Evolutionary conservation across 2,329 filamentous ascomycete genomes (phyloP).

Genomic region (Colletotrichum sp.): DNA sequence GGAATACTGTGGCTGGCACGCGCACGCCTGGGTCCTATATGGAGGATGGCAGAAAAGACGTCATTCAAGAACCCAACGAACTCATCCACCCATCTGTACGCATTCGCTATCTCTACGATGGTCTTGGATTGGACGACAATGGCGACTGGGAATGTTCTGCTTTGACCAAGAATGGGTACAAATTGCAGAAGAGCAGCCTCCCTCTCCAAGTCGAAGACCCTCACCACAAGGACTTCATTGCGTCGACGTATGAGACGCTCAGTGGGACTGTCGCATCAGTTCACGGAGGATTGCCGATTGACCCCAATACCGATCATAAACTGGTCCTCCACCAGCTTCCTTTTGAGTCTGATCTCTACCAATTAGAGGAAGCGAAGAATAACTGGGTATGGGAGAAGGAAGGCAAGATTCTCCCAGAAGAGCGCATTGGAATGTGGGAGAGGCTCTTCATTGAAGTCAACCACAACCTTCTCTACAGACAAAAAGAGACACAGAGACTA

Average conservation of each 20-base stretch:
- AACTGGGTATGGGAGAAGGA: slow-evolving; percentile 16
- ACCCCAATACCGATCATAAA: neutral
- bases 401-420: slow-evolving; percentile 7
- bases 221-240: neutral
- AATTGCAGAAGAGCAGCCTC: neutral
- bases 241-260: slow-evolving; percentile 10
- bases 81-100: slow-evolving; percentile 35
- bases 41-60: slow-evolving; percentile 7
- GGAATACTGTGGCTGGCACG: neutral
- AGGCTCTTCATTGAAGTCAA: slow-evolving; percentile 22
- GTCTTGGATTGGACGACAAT: slow-evolving; percentile 31
- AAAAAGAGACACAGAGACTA: neutral
- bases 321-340: slow-evolving; percentile 19
- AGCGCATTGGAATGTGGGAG: slow-evolving; percentile 26
- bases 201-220: neutral
- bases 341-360: slow-evolving; percentile 17
- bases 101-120: slow-evolving; percentile 33
- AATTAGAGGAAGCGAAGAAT: neutral
- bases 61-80: slow-evolving; percentile 25
- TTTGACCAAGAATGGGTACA: slow-evolving; percentile 19
- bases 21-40: slow-evolving; percentile 29
- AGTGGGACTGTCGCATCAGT: slow-evolving; percentile 4
- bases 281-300: neutral
- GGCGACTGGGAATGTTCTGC: slow-evolving; percentile 26
- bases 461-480: slow-evolving; percentile 7